Evolutionary conservation across 768 basidiomycete species (phyloP), one percentile per base, ranked within the genome.

Genomic region (Termitomyces sp.): DNA sequence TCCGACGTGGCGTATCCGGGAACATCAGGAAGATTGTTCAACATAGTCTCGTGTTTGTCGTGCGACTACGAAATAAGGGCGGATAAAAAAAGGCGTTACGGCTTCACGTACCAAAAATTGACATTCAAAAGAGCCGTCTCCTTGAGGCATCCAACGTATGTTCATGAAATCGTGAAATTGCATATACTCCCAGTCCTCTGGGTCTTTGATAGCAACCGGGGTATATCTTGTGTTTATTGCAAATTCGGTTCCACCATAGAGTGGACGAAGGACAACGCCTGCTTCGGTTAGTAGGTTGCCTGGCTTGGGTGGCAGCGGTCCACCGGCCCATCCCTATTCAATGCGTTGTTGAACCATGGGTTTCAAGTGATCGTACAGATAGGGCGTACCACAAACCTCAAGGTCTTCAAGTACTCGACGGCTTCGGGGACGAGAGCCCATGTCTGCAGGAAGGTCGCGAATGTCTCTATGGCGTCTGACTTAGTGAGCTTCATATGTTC

Each of bases 391-490:
- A 7, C 28, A 28, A 28, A 55, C 17, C 24, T 50, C 24, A 57
- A 44, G 6, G 47, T 55, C 44, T 62, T 62, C 3, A 62, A 38
- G 41, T 53, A 54, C 4, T 44, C 46, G 15, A 73, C 53, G 15
- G 61, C 57, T 22, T 63, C 53, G 14, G 62, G 51, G 10, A 65
- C 64, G 32, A 66, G 60, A 3, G 65, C 64, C 72, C 76, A 76
- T 15, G 64, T 58, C 34, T 77, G 70, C 5, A 78, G 53, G 14
- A 79, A 62, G 0, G 71, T 45, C 0, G 78, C 77, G 17, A 75
- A 69, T 0, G 63, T 68, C 35, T 72, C 60, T 1, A 79, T 46
- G 2, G 54, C 53, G 12, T 68, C 63, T n/a, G 64, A 67, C 11
- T 67, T 60, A 0, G 65, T 69, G 34, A 65, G 54, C 17, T 60